Evolutionary conservation across 257 asterid species (phyloP).

Genomic region (Rhazya stricta): DNA sequence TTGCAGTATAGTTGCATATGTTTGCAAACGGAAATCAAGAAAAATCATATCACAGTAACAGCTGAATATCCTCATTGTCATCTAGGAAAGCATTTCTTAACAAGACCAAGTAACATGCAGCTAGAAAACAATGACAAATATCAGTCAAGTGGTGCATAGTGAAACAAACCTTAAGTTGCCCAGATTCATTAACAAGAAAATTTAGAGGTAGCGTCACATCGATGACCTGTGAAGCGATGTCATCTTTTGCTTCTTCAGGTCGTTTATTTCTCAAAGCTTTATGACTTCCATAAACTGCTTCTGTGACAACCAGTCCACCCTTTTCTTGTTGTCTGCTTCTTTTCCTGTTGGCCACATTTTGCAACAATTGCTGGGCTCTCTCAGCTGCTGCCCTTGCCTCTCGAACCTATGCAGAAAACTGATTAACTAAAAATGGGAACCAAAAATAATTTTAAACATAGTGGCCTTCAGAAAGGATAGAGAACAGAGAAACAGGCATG

Average conservation of each 20-base stretch:
- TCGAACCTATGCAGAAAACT: constrained; percentile 44
- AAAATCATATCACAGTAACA: no score
- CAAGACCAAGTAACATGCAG: not conserved
- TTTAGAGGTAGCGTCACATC: constrained; percentile 86
- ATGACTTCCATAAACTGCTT: constrained; percentile 66
- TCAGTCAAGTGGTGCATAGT: not conserved
- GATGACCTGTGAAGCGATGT: constrained; percentile 48
- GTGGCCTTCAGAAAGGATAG: not conserved
- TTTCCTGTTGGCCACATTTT: constrained; percentile 80
- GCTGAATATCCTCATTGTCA: not conserved
- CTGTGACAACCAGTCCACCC: constrained; percentile 63
- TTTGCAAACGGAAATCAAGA: no score
- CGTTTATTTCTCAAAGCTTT: constrained; percentile 43
- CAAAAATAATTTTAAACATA: not conserved
- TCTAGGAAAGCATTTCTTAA: not conserved
- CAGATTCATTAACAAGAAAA: constrained; percentile 75
- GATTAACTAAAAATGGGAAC: not conserved
- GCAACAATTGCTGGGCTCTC: constrained; percentile 87
- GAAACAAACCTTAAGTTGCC: constrained; percentile 78
- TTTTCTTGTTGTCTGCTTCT: constrained; percentile 57
- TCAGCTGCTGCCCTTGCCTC: constrained; percentile 78
- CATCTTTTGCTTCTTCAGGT: constrained; percentile 52
- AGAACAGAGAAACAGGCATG: not conserved
- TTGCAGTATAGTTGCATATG: no score
- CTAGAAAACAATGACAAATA: not conserved